Conservation (phyloP, 257 asterid species). For the Solanum medicagineum region DNA sequence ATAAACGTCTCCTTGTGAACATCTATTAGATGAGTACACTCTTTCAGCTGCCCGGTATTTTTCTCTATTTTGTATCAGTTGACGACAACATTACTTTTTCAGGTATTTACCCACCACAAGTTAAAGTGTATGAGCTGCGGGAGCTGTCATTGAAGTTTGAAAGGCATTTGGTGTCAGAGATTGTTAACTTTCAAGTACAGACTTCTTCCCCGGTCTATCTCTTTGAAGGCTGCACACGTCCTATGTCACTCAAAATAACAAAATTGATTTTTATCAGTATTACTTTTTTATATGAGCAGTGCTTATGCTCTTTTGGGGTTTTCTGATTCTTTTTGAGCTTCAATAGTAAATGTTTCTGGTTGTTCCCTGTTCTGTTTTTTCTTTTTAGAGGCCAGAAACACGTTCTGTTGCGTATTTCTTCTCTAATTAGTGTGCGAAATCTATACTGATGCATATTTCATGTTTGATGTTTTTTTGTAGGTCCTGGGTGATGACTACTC, state of each 20-base stretch:
- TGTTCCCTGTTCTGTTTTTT: not conserved
- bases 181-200: slow-evolving; percentile 64
- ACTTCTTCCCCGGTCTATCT: not conserved
- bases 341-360: not conserved
- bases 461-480: slow-evolving; percentile 19
- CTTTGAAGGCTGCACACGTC: not conserved
- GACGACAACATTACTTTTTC: not conserved
- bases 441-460: not conserved
- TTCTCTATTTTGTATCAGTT: not conserved
- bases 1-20: not conserved
- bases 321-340: not conserved
- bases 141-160: slow-evolving; percentile 79
- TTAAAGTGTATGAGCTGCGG: slow-evolving; percentile 83
- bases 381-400: not conserved
- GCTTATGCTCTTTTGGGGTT: not conserved
- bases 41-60: not conserved
- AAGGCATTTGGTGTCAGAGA: slow-evolving; percentile 88
- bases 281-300: not conserved
- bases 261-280: not conserved
- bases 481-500: slow-evolving; percentile 87
- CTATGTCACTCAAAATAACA: not conserved
- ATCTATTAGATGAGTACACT: not conserved
- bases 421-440: not conserved
- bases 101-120: slow-evolving; percentile 97
- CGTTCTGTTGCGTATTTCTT: not conserved